Evolutionary conservation across 2,329 filamentous ascomycete genomes (phyloP).

Genomic region (Exophiala oligosperma): DNA sequence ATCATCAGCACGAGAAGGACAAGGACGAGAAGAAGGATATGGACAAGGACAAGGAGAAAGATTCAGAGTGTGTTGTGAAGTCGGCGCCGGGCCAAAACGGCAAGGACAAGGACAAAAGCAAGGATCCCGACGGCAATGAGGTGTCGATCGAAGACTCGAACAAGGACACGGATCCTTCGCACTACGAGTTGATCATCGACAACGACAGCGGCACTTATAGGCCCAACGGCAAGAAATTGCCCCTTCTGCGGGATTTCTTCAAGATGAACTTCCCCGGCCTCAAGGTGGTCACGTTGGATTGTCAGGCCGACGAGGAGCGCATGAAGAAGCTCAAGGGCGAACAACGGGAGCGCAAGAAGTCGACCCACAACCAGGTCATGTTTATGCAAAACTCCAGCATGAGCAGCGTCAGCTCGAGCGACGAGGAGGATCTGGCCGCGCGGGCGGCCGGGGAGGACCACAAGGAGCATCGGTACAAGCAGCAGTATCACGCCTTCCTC

Average conservation of each 20-base stretch:
- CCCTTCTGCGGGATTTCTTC: conserved; percentile 69
- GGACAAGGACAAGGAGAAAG: conserved; percentile 33
- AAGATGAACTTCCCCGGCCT: conserved; percentile 74
- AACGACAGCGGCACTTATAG: conserved; percentile 95
- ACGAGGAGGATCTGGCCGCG: conserved; percentile 58
- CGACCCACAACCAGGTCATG: conserved; percentile 52
- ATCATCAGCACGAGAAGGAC: background rate
- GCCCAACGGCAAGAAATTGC: conserved; percentile 75
- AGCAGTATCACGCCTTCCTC: conserved; percentile 24
- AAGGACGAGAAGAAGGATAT: conserved; percentile 24
- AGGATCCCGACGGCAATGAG: too few species aligned
- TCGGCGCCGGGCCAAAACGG: background rate
- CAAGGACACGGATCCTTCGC: conserved; percentile 47
- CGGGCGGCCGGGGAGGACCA: conserved; percentile 12
- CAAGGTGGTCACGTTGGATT: conserved; percentile 71
- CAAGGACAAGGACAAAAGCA: too few species aligned
- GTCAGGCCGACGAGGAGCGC: conserved; percentile 67
- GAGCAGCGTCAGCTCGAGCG: conserved; percentile 54
- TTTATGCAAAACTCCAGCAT: conserved; percentile 54
- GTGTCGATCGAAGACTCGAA: background rate
- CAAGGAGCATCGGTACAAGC: conserved; percentile 21
- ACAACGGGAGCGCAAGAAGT: conserved; percentile 74
- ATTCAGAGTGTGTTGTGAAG: background rate
- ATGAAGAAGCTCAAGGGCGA: conserved; percentile 73
- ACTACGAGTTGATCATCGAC: conserved; percentile 88